phyloP scores from a whole-genome alignment of 768 basidiomycete species.

The Pleurotus citrinopileatus region DNA sequence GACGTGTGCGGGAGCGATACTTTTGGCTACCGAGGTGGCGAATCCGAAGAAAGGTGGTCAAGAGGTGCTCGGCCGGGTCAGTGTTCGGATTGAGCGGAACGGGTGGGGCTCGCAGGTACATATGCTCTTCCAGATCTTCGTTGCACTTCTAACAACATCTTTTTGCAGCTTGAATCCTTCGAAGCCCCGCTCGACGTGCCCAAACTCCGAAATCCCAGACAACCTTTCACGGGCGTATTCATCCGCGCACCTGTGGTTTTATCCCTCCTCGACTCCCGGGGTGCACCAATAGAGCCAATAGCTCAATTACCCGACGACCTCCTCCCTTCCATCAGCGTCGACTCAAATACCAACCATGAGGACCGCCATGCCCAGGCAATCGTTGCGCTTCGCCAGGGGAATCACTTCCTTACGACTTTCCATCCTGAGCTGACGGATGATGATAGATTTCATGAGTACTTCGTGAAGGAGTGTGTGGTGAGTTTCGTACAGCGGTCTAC shows the following conservation, averaged over 20 bases:
- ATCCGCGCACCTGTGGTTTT: conserved; percentile 85
- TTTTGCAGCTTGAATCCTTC: conserved; percentile 80
- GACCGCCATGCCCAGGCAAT: conserved; percentile 58
- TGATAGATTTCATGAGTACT: conserved; percentile 88
- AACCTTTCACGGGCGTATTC: conserved; percentile 80
- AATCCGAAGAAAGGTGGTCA: conserved; percentile 87
- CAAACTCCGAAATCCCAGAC: conserved; percentile 54
- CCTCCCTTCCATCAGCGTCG: conserved; percentile 33
- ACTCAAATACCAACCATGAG: conserved; percentile 37
- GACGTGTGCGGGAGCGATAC: conserved; percentile 93
- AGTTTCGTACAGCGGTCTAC: conserved; percentile 12
- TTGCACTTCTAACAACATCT: neutral
- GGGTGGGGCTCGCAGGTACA: conserved; percentile 91
- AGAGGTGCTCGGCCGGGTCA: conserved; percentile 79
- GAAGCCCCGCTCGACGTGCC: conserved; percentile 71
- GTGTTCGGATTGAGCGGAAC: conserved; percentile 79
- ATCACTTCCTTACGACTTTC: conserved; percentile 84
- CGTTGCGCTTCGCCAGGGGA: conserved; percentile 85
- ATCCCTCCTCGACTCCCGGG: conserved; percentile 19
- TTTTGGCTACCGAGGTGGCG: conserved; percentile 70
- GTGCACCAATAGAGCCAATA: conserved; percentile 64
- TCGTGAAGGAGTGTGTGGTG: conserved; percentile 72
- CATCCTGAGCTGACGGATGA: conserved; percentile 93
- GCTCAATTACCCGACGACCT: conserved; percentile 61
- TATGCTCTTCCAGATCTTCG: conserved; percentile 11